These are phyloP conservation scores for Metschnikowia continentalis DNA, from an alignment of 805 yeast genomes.

Conservation along the genomic window DNA sequence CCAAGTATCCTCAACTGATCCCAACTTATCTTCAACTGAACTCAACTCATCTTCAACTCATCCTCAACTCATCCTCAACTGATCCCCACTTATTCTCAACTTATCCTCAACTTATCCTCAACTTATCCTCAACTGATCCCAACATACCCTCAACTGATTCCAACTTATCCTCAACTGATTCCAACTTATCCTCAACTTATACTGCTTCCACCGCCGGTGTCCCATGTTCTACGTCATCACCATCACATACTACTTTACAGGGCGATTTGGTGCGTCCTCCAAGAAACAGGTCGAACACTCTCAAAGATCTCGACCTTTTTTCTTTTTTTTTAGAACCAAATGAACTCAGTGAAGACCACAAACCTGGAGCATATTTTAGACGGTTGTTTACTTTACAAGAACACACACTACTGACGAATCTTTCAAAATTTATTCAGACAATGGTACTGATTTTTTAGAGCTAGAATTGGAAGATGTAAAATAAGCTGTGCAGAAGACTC, in stretches of 20 bases:
- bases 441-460: background rate
- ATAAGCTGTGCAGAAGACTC: background rate
- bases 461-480: background rate
- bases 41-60: no score
- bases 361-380: conserved; percentile 60
- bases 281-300: conserved; percentile 34
- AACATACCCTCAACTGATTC: no score
- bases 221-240: conserved; percentile 11
- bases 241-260: background rate
- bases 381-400: conserved; percentile 64
- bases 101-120: no score
- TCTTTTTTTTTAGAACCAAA: conserved; percentile 26
- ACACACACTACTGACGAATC: conserved; percentile 29
- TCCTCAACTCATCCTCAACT: no score
- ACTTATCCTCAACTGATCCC: no score
- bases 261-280: conserved; percentile 15
- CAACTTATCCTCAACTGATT: no score
- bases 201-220: conserved; percentile 5
- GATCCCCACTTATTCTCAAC: no score
- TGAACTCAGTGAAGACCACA: conserved; percentile 42
- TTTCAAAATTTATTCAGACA: background rate
- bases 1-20: conserved; percentile 1
- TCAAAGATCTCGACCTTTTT: conserved; percentile 34
- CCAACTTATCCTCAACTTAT: background rate
- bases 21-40: no score